Conservation (phyloP, 345 rosid genomes). For the Brassica napus region DNA sequence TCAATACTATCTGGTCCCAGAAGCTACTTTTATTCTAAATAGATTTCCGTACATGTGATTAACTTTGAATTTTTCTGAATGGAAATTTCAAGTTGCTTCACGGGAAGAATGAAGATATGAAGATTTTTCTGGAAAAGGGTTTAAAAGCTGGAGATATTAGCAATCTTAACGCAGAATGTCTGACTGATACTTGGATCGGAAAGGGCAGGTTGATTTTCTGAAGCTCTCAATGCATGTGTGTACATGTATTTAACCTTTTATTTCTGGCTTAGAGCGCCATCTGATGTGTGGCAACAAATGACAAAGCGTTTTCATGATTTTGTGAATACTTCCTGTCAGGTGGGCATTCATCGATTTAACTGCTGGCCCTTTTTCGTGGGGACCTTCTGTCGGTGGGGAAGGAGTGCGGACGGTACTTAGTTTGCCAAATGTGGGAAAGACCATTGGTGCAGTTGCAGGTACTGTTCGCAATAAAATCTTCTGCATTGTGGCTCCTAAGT, state of each 20-base stretch:
- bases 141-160: slow-evolving; percentile 71
- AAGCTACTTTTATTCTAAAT: slow-evolving; percentile 7
- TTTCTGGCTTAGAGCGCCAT: slow-evolving; percentile 19
- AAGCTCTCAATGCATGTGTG: slow-evolving; percentile 38
- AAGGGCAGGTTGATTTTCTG: slow-evolving; percentile 69
- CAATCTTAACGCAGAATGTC: slow-evolving; percentile 77
- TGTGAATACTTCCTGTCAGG: slow-evolving; percentile 48
- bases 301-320: slow-evolving; percentile 9
- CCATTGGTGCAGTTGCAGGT: slow-evolving; percentile 98
- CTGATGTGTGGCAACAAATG: slow-evolving; percentile 13
- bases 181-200: slow-evolving; percentile 96
- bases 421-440: slow-evolving; percentile 90
- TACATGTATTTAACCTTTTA: slow-evolving; percentile 31
- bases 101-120: slow-evolving; percentile 73
- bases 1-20: slow-evolving; percentile 6
- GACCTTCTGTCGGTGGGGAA: slow-evolving; percentile 99
- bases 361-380: slow-evolving; percentile 98
- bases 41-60: slow-evolving; percentile 8
- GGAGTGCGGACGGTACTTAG: slow-evolving; percentile 91
- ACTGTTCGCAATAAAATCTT: slow-evolving; percentile 17
- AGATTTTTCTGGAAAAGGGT: slow-evolving; percentile 59
- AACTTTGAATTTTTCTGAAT: slow-evolving; percentile 30
- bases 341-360: slow-evolving; percentile 94
- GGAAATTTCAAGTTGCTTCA: slow-evolving; percentile 56
- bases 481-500: neutral